A percentile compares a stretch with the other conserved stretches of the same genome.
Evolutionary conservation across 495 filamentous ascomycete genomes (phyloP).

Genomic region (Penicillium turbatum): DNA sequence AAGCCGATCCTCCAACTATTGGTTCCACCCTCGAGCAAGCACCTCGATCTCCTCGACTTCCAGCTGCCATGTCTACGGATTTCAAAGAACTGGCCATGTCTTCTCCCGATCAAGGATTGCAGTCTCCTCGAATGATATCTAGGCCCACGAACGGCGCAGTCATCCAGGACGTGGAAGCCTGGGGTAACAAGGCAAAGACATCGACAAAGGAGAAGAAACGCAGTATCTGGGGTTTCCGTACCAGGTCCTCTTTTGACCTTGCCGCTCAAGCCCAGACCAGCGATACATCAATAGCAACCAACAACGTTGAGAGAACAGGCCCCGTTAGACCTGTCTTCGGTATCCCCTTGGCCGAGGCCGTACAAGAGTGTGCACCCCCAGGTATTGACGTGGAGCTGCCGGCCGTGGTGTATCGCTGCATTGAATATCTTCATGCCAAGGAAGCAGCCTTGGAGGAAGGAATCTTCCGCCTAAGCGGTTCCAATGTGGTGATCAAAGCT

Average conservation of each 20-base stretch:
- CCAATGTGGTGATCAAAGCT: constrained; percentile 87
- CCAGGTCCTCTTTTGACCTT: constrained; percentile 58
- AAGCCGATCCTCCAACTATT: constrained; percentile 63
- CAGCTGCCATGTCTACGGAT: constrained; percentile 24
- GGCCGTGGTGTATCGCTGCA: constrained; percentile 94
- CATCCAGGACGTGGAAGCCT: constrained; percentile 80
- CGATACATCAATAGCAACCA: constrained; percentile 36
- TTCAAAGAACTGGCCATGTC: constrained; percentile 24
- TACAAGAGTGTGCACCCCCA: constrained; percentile 67
- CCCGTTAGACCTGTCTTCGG: constrained; percentile 77
- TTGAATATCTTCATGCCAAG: constrained; percentile 86
- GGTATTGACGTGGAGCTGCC: constrained; percentile 72
- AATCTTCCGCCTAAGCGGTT: constrained; percentile 93
- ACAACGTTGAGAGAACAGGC: constrained; percentile 49
- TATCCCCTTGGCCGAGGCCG: constrained; percentile 79
- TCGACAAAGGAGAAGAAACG: constrained; percentile 78
- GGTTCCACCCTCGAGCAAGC: constrained; percentile 47
- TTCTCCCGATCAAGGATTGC: constrained; percentile 18
- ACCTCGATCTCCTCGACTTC: constrained; percentile 32
- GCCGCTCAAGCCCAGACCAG: constrained; percentile 37
- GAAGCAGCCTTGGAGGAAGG: constrained; percentile 84
- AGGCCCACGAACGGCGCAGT: constrained; percentile 79
- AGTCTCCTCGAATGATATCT: constrained; percentile 66
- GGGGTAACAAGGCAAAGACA: constrained; percentile 71
- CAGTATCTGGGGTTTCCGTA: constrained; percentile 90